Conservation (phyloP, 495 filamentous ascomycete species). For the Tuber borchii region DNA sequence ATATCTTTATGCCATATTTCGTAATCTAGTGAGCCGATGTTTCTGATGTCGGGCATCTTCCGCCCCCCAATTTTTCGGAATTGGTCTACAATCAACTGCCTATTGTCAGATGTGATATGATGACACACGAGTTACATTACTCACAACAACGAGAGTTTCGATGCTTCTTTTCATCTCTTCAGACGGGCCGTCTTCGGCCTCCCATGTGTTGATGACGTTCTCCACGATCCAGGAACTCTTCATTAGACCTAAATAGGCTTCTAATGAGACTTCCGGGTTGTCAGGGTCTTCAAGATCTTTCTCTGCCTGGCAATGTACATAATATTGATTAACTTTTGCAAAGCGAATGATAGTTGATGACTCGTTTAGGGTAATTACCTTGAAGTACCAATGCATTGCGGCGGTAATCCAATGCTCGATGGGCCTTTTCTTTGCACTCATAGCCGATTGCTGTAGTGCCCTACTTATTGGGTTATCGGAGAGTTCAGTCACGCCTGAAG, state of each 20-base stretch:
- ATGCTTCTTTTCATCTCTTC: conserved; percentile 17
- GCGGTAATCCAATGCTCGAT: conserved; percentile 27
- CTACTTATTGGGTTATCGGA: conserved; percentile 21
- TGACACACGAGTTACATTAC: neutral
- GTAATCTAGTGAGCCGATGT: conserved; percentile 4
- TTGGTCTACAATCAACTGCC: conserved; percentile 18
- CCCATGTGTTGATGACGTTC: conserved; percentile 18
- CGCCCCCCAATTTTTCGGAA: conserved; percentile 16
- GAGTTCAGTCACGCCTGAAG: neutral
- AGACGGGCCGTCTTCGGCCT: conserved; percentile 5
- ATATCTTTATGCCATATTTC: conserved; percentile 28
- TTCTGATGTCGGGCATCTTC: conserved; percentile 20
- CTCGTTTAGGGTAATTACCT: conserved; percentile 8
- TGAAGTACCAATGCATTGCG: conserved; percentile 29
- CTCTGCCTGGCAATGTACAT: conserved; percentile 9
- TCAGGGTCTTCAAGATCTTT: conserved; percentile 11
- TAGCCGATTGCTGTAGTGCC: conserved; percentile 9
- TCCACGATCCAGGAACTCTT: conserved; percentile 27
- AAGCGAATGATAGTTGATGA: neutral
- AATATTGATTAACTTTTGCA: conserved; percentile 7
- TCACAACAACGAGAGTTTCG: conserved; percentile 21
- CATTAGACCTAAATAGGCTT: conserved; percentile 23
- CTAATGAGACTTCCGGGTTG: conserved; percentile 9
- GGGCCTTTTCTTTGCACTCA: conserved; percentile 19
- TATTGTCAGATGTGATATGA: neutral